Evolutionary conservation across 176 grass and related monocot species (phyloP).

Genomic region (Tuctoria greenei): DNA sequence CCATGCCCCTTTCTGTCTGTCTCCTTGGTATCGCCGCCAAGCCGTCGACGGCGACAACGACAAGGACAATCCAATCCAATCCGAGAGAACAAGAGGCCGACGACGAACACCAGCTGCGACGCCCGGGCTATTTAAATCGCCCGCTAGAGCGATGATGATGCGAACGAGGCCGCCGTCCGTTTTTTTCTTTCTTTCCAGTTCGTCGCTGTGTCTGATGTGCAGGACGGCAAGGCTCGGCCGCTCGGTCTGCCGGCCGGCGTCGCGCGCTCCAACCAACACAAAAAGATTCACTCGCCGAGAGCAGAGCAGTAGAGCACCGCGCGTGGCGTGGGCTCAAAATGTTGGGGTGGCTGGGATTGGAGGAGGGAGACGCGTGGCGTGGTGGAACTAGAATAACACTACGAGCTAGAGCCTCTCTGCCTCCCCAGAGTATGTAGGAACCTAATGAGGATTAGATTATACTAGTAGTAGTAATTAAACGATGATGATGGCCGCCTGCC

Average conservation of each 20-base stretch:
- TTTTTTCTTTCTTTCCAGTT: background rate
- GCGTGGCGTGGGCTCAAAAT: slow-evolving; percentile 40
- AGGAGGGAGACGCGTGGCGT: background rate
- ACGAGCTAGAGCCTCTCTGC: too few relatives aligned
- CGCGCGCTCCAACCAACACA: background rate
- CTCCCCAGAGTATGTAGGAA: background rate
- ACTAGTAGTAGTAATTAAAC: too few relatives aligned
- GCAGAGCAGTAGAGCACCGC: too few relatives aligned
- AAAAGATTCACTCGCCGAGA: background rate
- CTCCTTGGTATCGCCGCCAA: slow-evolving; percentile 7
- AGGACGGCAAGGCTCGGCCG: background rate
- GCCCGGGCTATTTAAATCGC: slow-evolving; percentile 23
- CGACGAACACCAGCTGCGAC: background rate
- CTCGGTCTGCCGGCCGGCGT: slow-evolving; percentile 10
- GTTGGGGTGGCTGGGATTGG: slow-evolving; percentile 27
- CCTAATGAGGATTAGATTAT: slow-evolving; percentile 21
- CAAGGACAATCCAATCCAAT: slow-evolving; percentile 1
- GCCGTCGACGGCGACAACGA: background rate
- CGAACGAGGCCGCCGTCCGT: too few relatives aligned
- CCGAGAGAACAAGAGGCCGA: slow-evolving; percentile 1
- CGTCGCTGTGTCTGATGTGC: background rate
- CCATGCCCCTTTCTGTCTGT: background rate
- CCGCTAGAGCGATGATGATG: too few relatives aligned
- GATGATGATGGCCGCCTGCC: too few relatives aligned
- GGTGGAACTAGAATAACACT: background rate